Base-by-base conservation (phyloP, 306 rosid species). In the Parietaria judaica region DNA sequence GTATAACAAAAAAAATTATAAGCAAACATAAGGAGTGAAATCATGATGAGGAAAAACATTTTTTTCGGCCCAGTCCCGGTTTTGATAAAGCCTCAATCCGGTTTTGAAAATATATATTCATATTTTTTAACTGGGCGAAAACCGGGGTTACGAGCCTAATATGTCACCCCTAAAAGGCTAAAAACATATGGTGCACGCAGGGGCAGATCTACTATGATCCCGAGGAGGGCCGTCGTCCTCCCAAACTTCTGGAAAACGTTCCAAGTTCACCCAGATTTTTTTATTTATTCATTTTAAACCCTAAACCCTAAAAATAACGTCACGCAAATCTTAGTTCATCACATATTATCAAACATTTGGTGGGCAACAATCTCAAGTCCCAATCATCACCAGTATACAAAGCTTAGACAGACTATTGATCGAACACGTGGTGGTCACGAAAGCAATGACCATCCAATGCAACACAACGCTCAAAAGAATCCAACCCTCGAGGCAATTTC, bases 371-470 rank as follows among this genome's bases (percentile, higher is more conserved):
- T 17, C 17, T 17, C 44, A 39, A 61, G 6, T 11, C 12, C 41
- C 35, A 16, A 51, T 23, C 31, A 23, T 23, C 31, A 23, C 31
- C 31, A 23, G 31, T 23, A 44, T 12, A 11, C 4, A n/a, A 41
- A 41, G 71, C 45, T 13, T 66, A 14, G 1, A 11, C 4, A n/a
- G 43, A 41, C 71, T 31, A 10, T 66, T 54, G 23, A 55, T 8
- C 70, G 56, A 66, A 60, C 51, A 76, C 36, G 45, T 66, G 63
- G 74, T 37, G 6, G 60, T 70, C 71, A 59, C 31, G 36, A 62
- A 52, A 39, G 54, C 12, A 12, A 11, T 4, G 11, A 57, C 14
- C 11, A 13, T n/a, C 61, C 3, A n/a, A 64, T 23, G 31, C 54
- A 13, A 11, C 54, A 35, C 39, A 46, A 3, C 37, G 9, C 53